Evolutionary conservation across 257 asterid genomes (phyloP).

Genomic region (Solanum clarkiae): DNA sequence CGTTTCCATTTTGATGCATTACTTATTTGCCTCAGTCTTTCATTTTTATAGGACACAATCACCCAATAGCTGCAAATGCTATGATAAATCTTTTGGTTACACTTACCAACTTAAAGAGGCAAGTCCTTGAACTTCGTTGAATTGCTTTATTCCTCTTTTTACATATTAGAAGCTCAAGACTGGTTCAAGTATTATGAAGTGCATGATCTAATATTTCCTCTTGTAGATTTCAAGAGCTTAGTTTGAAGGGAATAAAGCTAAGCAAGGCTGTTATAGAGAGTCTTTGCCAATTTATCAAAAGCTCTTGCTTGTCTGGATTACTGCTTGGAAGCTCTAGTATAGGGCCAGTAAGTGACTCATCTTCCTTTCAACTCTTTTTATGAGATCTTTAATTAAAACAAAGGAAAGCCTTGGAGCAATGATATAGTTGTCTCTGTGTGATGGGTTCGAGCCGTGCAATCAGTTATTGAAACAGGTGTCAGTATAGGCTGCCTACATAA

Average conservation of each 20-base stretch:
- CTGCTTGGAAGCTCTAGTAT: constrained; percentile 63
- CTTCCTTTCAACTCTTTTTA: not conserved
- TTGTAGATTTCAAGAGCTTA: constrained; percentile 77
- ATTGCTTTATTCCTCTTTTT: not conserved
- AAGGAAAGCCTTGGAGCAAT: not conserved
- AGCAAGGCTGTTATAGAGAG: constrained; percentile 61
- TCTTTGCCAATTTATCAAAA: constrained; percentile 62
- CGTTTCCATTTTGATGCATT: constrained; percentile 1
- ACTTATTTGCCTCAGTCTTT: not conserved
- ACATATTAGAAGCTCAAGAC: not conserved
- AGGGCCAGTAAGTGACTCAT: constrained; percentile 53
- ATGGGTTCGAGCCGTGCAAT: not conserved
- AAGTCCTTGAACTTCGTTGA: not conserved
- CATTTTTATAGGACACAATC: constrained; percentile 53
- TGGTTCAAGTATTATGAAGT: not conserved
- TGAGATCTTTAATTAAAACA: not conserved
- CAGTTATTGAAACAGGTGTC: not conserved
- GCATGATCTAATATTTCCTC: not conserved
- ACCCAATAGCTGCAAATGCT: constrained; percentile 60
- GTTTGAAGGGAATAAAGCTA: constrained; percentile 68
- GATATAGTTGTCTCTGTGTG: not conserved
- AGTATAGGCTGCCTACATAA: not conserved
- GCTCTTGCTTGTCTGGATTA: constrained; percentile 64
- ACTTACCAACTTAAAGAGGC: constrained; percentile 61
- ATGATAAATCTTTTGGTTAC: constrained; percentile 44